phyloP scores from a whole-genome alignment of 2,329 filamentous ascomycete genomes.

The Gaeumannomyces tritici region DNA sequence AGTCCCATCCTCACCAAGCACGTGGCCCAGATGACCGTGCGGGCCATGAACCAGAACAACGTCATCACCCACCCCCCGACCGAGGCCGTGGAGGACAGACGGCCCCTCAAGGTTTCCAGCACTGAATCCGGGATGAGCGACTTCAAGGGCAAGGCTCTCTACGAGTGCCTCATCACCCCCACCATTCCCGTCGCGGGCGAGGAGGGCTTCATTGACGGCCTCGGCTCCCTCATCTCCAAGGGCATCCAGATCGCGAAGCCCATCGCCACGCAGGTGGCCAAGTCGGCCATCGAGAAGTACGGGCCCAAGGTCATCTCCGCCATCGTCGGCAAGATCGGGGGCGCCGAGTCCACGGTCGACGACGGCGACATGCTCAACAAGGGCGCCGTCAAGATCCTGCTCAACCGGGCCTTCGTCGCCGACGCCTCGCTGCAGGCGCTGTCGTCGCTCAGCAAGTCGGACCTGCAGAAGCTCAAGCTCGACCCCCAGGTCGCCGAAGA shows the following conservation, averaged over 20 bases:
- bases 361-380: background rate
- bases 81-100: background rate
- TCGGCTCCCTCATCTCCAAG: slow-evolving; percentile 6
- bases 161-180: slow-evolving; percentile 5
- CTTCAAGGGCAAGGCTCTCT: slow-evolving; percentile 4
- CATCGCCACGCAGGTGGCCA: background rate
- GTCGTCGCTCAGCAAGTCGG: slow-evolving; percentile 1
- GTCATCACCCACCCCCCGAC: background rate
- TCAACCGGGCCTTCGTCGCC: slow-evolving; percentile 10
- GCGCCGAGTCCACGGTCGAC: background rate
- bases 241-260: slow-evolving; percentile 3
- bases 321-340: background rate
- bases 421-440: slow-evolving; percentile 10
- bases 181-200: slow-evolving; percentile 8
- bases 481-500: background rate
- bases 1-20: background rate
- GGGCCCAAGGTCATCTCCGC: background rate
- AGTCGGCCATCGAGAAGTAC: background rate
- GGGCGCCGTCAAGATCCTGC: background rate
- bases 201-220: slow-evolving; percentile 5
- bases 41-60: background rate
- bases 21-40: background rate
- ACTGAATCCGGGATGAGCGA: background rate
- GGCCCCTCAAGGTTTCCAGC: background rate
- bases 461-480: background rate